Evolutionary conservation across 495 filamentous ascomycete species (phyloP), one percentile per base, ranked within the genome.

Genomic region (Penicillium ucsense): DNA sequence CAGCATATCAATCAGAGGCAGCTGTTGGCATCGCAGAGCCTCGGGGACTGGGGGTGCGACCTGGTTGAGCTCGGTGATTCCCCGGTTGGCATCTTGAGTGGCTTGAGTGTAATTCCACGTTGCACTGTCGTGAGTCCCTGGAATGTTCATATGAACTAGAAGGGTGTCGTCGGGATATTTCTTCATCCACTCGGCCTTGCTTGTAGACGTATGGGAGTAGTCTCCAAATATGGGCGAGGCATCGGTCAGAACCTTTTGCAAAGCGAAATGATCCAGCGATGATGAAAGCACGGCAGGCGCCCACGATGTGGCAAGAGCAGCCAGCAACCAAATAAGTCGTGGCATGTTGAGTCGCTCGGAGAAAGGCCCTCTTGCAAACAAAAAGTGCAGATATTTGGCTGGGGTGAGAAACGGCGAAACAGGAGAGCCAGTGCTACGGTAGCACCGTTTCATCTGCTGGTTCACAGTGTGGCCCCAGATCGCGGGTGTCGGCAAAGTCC

Each of bases 81-180:
- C 52, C 0, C 45, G 31, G 4, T 77, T 55, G 2, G 59, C 41
- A 42, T 70, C 58, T 45, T 73, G 68, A 3, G 71, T 74, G 1
- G 63, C 62, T 31, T 60, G 62, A 8, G 56, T 66, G 46, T 77
- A 80, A 55, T 78, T 78, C 75, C 76, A 78, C 4, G 74, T 78
- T 12, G 71, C 69, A 8, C 70, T 63, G 51, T 80, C 76, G 56
- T 80, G 76, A 5, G 69, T 68, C 1, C 76, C 75, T 20, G 76
- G 76, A 36, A 78, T 72, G 50, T 73, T 77, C 49, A 76, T 70
- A 35, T 69, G 67, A 28, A 74, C 60, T 5, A 78, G 48, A 3
- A 55, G 62, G 3, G 62, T 72, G 12, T 58, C 39, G 47, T 78
- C 75, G 1, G 67, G 52, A 36, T 71, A 59, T 0, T 29, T 27